phyloP scores from a whole-genome alignment of 306 rosid genomes.

The Casuarina equisetifolia region DNA sequence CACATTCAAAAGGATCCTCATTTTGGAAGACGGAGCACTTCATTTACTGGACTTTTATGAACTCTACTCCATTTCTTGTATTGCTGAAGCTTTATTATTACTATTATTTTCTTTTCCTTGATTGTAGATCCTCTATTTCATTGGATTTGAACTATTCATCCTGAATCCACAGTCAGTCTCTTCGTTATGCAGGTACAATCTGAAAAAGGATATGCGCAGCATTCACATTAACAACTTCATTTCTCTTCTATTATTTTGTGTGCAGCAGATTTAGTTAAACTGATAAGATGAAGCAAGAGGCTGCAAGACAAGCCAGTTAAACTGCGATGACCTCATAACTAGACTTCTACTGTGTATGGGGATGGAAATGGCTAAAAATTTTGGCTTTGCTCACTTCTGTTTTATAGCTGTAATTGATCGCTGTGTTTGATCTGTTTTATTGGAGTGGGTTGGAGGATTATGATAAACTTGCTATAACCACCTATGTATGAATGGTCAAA shows the following conservation, averaged over 20 bases:
- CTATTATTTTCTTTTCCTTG: background rate
- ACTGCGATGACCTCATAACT: no score
- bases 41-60: constrained; percentile 7
- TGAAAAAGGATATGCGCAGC: background rate
- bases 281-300: constrained; percentile 59
- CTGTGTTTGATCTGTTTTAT: constrained; percentile 11
- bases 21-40: background rate
- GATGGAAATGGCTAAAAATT: constrained; percentile 76
- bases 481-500: background rate
- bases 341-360: constrained; percentile 24
- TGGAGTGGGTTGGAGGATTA: background rate
- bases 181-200: constrained; percentile 88
- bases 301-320: constrained; percentile 60
- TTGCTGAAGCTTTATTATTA: constrained; percentile 10
- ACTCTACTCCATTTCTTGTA: constrained; percentile 7
- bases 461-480: background rate
- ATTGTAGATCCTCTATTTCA: constrained; percentile 78
- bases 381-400: constrained; percentile 31
- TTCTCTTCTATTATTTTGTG: constrained; percentile 19
- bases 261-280: constrained; percentile 63
- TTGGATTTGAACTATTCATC: constrained; percentile 83
- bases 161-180: constrained; percentile 68
- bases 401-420: background rate
- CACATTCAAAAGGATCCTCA: background rate
- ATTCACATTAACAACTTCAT: background rate